Base-by-base conservation (phyloP, 2,329 filamentous ascomycete species). In the Alternaria atra region DNA sequence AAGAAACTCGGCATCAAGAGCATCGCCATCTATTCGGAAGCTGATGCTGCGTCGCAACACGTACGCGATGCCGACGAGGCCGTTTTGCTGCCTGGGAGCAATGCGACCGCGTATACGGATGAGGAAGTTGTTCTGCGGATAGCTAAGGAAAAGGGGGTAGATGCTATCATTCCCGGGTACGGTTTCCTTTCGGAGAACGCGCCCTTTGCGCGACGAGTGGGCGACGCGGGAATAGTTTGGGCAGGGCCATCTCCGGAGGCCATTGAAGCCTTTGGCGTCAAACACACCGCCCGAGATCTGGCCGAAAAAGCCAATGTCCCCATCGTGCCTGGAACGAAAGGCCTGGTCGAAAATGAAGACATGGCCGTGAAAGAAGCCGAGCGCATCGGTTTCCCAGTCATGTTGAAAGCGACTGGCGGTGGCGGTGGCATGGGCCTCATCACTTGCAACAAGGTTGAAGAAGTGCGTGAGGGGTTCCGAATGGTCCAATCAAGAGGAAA, bases 151-250 rank as follows among this genome's bases (percentile, higher is more conserved):
- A 77, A 82, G 13, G 70, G 77, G 2, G 85, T 77, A 2, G 83
- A 90, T 61, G 87, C 87, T 4, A 82, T 91, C 15, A 87, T 89
- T 51, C 89, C 89, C 0, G 89, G 89, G 2, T 91, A 91, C 77
- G 89, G 89, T 0, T 90, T 90, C 61, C 75, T 91, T 1, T 85
- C 85, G 0, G 89, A 91, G 60, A 89, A 90, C 69, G 82, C 86
- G 5, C 81, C 85, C 5, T 90, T 91, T 70, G 88, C 89, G 0
- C 73, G 80, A 23, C 76, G 80, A 0, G 84, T 89, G 0, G 73
- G 80, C 23, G 77, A 82, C 8, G 84, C 84, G 1, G 89, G 87
- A 0, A 80, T 91, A 60, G 79, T 80, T 2, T 91, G 86, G 80
- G 82, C 87, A 13, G 89, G 89, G 0, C 89, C 89, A 2, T 82